A percentile compares a stretch with the other conserved stretches of the same genome.
These are phyloP conservation scores for Peronospora belbahrii DNA, from an alignment of 352 stramenopile genomes.

Conservation along the genomic window DNA sequence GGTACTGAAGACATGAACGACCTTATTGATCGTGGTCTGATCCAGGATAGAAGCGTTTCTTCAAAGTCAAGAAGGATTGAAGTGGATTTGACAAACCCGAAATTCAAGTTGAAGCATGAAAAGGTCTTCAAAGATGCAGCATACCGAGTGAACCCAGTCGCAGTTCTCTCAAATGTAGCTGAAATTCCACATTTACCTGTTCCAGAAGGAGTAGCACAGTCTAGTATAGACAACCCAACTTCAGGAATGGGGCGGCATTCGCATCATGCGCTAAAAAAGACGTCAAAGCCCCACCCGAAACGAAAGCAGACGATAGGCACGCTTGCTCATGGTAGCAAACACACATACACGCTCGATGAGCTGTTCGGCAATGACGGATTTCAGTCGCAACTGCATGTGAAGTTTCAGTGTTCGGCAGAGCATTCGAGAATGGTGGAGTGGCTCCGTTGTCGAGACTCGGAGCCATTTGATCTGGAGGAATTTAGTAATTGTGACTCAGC, in stretches of 20 bases:
- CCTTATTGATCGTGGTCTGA: neutral
- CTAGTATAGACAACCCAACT: neutral
- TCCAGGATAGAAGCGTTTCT: neutral
- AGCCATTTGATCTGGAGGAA: slow-evolving; percentile 25
- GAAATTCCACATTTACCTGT: slow-evolving; percentile 23
- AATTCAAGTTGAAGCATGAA: slow-evolving; percentile 27
- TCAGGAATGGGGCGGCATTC: neutral
- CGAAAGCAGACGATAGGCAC: slow-evolving; percentile 7
- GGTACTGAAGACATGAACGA: slow-evolving; percentile 17
- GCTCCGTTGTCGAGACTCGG: slow-evolving; percentile 21
- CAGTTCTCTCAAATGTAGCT: slow-evolving; percentile 29
- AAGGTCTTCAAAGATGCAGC: slow-evolving; percentile 27
- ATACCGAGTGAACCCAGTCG: slow-evolving; percentile 47
- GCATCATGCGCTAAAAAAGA: slow-evolving; percentile 33
- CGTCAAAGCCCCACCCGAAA: slow-evolving; percentile 28
- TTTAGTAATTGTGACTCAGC: slow-evolving; percentile 6
- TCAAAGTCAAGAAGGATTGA: slow-evolving; percentile 7
- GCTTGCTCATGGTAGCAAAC: neutral
- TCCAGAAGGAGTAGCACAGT: neutral
- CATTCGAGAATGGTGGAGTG: slow-evolving; percentile 50
- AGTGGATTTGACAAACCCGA: slow-evolving; percentile 23
- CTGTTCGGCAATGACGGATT: slow-evolving; percentile 24
- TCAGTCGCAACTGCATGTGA: slow-evolving; percentile 30
- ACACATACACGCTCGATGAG: slow-evolving; percentile 33
- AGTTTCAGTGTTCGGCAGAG: slow-evolving; percentile 41